These are phyloP conservation scores for Daldinia sp. DNA, from an alignment of 2,329 filamentous ascomycete species.

Conservation along the genomic window DNA sequence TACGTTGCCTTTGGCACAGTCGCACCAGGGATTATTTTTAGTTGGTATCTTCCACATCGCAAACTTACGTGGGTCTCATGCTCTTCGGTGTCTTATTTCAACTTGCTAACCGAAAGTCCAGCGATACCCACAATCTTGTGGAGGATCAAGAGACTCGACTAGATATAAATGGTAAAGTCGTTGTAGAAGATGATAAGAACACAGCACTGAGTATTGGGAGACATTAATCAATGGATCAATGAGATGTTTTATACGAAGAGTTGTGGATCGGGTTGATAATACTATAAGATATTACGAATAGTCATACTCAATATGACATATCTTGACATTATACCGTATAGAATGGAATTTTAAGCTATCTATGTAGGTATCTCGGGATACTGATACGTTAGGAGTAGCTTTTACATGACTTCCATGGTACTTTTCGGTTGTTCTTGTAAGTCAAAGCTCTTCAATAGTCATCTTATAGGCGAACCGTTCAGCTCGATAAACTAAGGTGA, in stretches of 20 bases:
- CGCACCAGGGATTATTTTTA: background rate
- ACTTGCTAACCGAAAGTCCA: background rate
- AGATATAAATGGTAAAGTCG: background rate
- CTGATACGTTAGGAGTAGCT: too few relatives aligned
- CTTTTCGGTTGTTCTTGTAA: too few relatives aligned
- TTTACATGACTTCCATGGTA: too few relatives aligned
- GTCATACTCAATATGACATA: too few relatives aligned
- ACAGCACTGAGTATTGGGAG: background rate
- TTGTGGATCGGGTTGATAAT: background rate
- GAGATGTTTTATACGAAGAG: background rate
- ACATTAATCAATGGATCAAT: background rate
- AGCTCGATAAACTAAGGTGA: too few relatives aligned
- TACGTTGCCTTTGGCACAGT: constrained; percentile 7
- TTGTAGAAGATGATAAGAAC: background rate
- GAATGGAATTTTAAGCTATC: too few relatives aligned
- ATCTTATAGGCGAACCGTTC: too few relatives aligned
- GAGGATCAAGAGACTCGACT: background rate
- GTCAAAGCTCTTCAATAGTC: too few relatives aligned
- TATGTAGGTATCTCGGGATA: too few relatives aligned
- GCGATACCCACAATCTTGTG: background rate
- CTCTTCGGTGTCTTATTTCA: background rate
- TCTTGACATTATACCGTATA: too few relatives aligned
- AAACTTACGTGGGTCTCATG: background rate
- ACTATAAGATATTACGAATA: too few relatives aligned
- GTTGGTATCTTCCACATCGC: constrained; percentile 3